These are phyloP conservation scores for Neodidymelliopsis sp. DNA, from an alignment of 2,329 filamentous ascomycete genomes.

Conservation along the genomic window DNA sequence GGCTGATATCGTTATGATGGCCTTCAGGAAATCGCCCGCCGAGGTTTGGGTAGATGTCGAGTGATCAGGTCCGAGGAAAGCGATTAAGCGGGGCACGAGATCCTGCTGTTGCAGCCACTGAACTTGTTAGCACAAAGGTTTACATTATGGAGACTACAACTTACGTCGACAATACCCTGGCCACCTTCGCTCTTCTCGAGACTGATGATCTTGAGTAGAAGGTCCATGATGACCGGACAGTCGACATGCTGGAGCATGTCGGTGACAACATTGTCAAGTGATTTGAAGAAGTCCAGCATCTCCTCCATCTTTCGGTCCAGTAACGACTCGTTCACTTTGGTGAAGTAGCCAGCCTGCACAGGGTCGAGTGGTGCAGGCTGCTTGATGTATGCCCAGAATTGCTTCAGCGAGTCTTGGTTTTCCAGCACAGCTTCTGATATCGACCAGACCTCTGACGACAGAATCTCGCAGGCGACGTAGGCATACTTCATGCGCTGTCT, in stretches of 20 bases:
- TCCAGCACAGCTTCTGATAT: slow-evolving; percentile 93
- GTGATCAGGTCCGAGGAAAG: slow-evolving; percentile 84
- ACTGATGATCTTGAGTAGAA: slow-evolving; percentile 95
- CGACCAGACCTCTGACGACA: slow-evolving; percentile 96
- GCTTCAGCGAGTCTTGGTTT: slow-evolving; percentile 76
- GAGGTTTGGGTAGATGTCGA: slow-evolving; percentile 93
- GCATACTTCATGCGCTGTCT: slow-evolving; percentile 93
- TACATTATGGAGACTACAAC: slow-evolving; percentile 38
- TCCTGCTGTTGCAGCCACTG: slow-evolving; percentile 93
- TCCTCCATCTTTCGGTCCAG: slow-evolving; percentile 98
- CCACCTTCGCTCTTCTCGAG: slow-evolving; percentile 91
- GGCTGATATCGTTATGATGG: slow-evolving; percentile 97
- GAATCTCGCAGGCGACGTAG: slow-evolving; percentile 89
- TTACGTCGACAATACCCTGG: slow-evolving; percentile 90
- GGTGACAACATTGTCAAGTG: slow-evolving; percentile 79
- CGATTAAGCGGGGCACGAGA: slow-evolving; percentile 84
- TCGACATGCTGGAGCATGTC: slow-evolving; percentile 93
- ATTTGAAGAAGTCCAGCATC: slow-evolving; percentile 90
- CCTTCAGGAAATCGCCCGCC: slow-evolving; percentile 96
- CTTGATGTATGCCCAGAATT: slow-evolving; percentile 92
- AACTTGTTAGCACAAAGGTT: slow-evolving; percentile 20
- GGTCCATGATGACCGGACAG: slow-evolving; percentile 97
- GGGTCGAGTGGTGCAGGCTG: slow-evolving; percentile 86
- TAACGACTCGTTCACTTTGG: slow-evolving; percentile 97
- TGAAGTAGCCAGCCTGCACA: slow-evolving; percentile 96